phyloP scores from a whole-genome alignment of 2,329 filamentous ascomycete species.

The Neonectria coccinea region DNA sequence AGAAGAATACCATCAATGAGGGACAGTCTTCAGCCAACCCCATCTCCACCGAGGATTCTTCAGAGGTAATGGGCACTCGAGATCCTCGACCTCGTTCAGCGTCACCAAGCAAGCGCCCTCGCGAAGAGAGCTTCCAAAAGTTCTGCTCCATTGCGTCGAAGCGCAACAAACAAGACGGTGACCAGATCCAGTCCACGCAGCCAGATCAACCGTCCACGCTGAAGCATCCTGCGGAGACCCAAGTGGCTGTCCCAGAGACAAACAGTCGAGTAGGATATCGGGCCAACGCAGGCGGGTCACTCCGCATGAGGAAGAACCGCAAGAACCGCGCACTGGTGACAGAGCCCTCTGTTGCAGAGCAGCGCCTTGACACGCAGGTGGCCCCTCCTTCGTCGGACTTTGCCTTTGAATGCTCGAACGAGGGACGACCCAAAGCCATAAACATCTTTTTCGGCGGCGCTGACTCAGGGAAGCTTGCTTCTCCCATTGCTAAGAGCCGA shows the following conservation, averaged over 20 bases:
- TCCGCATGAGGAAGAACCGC: slow-evolving; percentile 49
- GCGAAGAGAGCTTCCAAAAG: slow-evolving; percentile 27
- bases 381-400: slow-evolving; percentile 32
- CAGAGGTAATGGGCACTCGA: neutral
- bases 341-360: slow-evolving; percentile 33
- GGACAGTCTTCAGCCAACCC: neutral
- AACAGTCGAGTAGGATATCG: slow-evolving; percentile 42
- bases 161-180: slow-evolving; percentile 28
- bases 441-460: neutral
- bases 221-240: slow-evolving; percentile 16
- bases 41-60: neutral
- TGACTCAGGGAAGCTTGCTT: neutral
- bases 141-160: slow-evolving; percentile 25
- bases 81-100: neutral
- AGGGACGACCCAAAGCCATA: neutral
- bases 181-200: neutral
- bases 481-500: neutral
- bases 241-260: slow-evolving; percentile 24
- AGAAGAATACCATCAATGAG: neutral
- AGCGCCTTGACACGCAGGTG: slow-evolving; percentile 17
- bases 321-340: slow-evolving; percentile 36
- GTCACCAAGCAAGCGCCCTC: slow-evolving; percentile 31
- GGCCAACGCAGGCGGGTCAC: slow-evolving; percentile 49
- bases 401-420: slow-evolving; percentile 25
- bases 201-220: neutral